A percentile compares a stretch with the other conserved stretches of the same genome.
These are phyloP conservation scores for Fusarium sp. DNA, from an alignment of 2,329 filamentous ascomycete species.

Conservation along the genomic window DNA sequence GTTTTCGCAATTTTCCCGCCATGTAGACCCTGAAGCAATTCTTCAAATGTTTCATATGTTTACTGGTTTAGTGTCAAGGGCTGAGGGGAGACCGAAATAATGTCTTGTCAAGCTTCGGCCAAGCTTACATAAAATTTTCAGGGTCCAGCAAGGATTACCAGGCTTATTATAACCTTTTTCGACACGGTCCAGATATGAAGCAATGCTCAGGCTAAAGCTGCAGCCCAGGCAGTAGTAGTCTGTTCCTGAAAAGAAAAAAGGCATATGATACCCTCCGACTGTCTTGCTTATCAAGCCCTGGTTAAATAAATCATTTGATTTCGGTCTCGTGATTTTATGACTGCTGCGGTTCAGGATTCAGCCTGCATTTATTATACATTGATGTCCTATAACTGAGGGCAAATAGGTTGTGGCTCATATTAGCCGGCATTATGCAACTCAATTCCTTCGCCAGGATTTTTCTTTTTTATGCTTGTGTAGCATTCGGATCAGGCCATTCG, in stretches of 20 bases:
- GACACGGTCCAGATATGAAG: not conserved
- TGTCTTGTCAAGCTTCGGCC: not conserved
- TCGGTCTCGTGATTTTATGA: not conserved
- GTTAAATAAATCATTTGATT: not conserved
- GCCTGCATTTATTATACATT: not conserved
- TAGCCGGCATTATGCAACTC: not conserved
- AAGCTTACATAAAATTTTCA: constrained; percentile 6
- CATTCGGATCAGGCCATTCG: not conserved
- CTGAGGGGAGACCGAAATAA: not conserved
- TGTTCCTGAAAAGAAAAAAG: not conserved
- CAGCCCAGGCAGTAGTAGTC: not conserved
- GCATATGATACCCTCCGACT: not conserved
- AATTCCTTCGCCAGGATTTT: not conserved
- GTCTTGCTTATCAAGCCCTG: not conserved
- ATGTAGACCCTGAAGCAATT: not conserved
- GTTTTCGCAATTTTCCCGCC: too few species aligned
- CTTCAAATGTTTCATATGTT: not conserved
- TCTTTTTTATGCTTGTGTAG: not conserved
- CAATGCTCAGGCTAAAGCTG: not conserved
- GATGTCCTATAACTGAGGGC: not conserved
- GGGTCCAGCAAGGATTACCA: not conserved
- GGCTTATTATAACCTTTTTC: not conserved
- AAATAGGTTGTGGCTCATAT: too few species aligned
- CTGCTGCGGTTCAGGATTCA: not conserved
- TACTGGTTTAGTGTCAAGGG: not conserved